phyloP scores from a whole-genome alignment of 352 stramenopile genomes.

The Phytophthora boehmeriae region DNA sequence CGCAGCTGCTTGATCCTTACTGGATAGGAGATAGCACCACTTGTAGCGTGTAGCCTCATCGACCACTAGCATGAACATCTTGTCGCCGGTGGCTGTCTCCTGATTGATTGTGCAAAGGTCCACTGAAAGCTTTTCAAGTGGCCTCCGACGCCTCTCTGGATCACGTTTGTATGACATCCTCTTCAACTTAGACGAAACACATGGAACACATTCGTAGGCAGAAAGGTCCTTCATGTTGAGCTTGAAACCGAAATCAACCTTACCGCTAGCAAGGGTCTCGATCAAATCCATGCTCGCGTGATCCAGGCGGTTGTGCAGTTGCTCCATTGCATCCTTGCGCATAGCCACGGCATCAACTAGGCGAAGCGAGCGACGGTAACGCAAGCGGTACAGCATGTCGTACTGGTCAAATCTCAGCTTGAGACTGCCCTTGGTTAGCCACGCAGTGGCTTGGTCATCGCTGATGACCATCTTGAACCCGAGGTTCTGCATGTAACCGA shows the following conservation, averaged over 20 bases:
- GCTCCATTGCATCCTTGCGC: conserved; percentile 14
- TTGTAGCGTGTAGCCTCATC: conserved; percentile 28
- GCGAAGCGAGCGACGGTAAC: background rate
- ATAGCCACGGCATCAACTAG: too few relatives aligned
- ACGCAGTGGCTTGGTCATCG: conserved; percentile 5
- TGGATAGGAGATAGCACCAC: conserved; percentile 25
- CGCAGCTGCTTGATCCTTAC: too few relatives aligned
- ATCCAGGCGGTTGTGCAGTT: conserved; percentile 13
- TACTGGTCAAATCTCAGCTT: conserved; percentile 15
- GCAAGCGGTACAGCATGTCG: conserved; percentile 22
- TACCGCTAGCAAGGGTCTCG: background rate
- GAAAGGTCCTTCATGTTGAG: conserved; percentile 8
- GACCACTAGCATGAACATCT: conserved; percentile 20
- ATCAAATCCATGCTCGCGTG: conserved; percentile 18
- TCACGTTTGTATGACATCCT: too few relatives aligned
- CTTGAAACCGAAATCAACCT: conserved; percentile 21
- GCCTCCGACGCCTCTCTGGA: background rate
- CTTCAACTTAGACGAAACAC: too few relatives aligned
- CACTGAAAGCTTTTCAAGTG: conserved; percentile 9
- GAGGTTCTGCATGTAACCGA: conserved; percentile 13
- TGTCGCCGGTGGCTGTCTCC: conserved; percentile 3
- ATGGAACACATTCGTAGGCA: too few relatives aligned
- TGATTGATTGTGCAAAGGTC: conserved; percentile 11
- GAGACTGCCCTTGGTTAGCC: background rate
- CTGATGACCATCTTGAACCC: conserved; percentile 11